These are phyloP conservation scores for Quercus phellos DNA, from an alignment of 331 rosid genomes.

Conservation along the genomic window DNA sequence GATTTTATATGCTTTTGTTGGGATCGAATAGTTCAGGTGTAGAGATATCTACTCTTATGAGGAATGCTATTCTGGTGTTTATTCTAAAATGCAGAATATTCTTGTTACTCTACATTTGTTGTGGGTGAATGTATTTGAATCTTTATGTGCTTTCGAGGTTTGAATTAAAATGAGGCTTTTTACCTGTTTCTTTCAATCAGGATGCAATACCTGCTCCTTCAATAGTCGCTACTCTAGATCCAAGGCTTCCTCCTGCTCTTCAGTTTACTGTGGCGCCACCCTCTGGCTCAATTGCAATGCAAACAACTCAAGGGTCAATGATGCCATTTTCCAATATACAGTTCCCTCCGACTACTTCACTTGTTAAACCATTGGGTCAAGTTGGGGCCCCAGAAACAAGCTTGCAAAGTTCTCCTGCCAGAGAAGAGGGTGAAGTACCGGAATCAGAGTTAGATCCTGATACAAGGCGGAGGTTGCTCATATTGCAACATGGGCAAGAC, in stretches of 20 bases:
- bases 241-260: conserved; percentile 59
- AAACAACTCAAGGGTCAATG: conserved; percentile 50
- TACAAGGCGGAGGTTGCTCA: conserved; percentile 97
- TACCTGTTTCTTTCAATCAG: conserved; percentile 30
- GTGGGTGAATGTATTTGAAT: background rate
- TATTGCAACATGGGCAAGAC: conserved; percentile 99
- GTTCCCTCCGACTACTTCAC: conserved; percentile 46
- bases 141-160: background rate
- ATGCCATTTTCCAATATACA: conserved; percentile 50
- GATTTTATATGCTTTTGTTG: background rate
- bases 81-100: background rate
- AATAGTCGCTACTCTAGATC: conserved; percentile 46
- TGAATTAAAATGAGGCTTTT: conserved; percentile 4
- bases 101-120: background rate
- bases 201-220: conserved; percentile 56
- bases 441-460: conserved; percentile 99
- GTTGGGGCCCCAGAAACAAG: conserved; percentile 60
- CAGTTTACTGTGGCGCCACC: conserved; percentile 50
- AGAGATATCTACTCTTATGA: background rate
- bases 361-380: conserved; percentile 56
- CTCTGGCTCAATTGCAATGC: conserved; percentile 56
- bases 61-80: background rate
- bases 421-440: conserved; percentile 99
- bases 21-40: background rate
- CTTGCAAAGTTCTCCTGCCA: conserved; percentile 87